These are phyloP conservation scores for Sphaerulina musiva DNA, from an alignment of 2,329 filamentous ascomycete species.

Conservation along the genomic window DNA sequence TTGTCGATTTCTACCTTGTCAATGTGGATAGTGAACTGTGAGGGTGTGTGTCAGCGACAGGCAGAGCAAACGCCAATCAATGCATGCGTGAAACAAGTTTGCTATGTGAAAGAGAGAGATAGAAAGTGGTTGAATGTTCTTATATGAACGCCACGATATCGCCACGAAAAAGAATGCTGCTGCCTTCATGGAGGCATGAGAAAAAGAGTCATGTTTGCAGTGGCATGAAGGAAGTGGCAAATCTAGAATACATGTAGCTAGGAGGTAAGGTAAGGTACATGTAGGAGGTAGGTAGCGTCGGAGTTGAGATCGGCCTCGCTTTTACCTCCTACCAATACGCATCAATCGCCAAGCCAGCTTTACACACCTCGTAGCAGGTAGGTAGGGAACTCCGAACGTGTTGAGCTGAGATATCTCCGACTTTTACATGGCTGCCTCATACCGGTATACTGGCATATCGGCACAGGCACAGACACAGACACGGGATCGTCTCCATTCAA, in stretches of 20 bases:
- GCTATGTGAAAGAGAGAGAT: background rate
- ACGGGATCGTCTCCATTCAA: no score
- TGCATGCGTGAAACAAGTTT: background rate
- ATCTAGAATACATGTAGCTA: background rate
- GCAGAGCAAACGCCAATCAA: background rate
- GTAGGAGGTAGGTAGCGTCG: background rate
- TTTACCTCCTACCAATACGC: background rate
- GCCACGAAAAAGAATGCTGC: slow-evolving; percentile 1
- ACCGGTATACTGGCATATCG: no score
- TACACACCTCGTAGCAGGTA: background rate
- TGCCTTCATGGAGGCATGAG: background rate
- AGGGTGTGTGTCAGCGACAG: background rate
- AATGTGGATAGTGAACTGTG: background rate
- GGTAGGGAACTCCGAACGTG: background rate
- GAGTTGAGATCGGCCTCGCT: background rate
- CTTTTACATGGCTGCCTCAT: no score
- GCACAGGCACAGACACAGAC: no score
- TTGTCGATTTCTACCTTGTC: background rate
- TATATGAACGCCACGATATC: slow-evolving; percentile 1
- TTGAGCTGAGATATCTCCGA: background rate
- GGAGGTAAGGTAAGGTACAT: no score
- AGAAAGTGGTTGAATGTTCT: background rate
- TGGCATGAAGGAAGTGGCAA: background rate
- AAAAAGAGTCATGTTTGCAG: background rate
- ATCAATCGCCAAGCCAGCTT: background rate